These are phyloP conservation scores for Aspergillus hortae DNA, from an alignment of 2,329 filamentous ascomycete genomes.

Conservation along the genomic window DNA sequence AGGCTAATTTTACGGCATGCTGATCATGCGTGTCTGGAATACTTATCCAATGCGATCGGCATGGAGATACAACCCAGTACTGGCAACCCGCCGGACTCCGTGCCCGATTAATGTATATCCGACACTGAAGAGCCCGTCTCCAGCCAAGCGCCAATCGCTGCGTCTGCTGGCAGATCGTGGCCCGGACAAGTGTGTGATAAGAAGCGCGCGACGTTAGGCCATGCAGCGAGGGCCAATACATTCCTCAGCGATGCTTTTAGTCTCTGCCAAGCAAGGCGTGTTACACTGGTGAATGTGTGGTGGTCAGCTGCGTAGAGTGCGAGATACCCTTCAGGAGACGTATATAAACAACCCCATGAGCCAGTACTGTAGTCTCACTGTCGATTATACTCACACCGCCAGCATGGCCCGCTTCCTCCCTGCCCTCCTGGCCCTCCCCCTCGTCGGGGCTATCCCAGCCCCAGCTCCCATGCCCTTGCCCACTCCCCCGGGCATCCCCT, in stretches of 20 bases:
- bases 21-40: no score
- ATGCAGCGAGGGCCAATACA: neutral
- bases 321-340: no score
- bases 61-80: no score
- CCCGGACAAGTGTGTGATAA: no score
- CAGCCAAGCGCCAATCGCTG: neutral
- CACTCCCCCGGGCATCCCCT: constrained; percentile 61
- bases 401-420: constrained; percentile 2
- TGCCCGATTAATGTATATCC: neutral
- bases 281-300: neutral
- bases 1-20: no score
- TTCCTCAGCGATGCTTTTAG: neutral
- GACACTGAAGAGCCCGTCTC: neutral
- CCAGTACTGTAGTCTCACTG: no score
- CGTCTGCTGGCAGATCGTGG: no score
- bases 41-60: no score
- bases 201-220: neutral
- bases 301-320: no score
- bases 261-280: neutral
- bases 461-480: constrained; percentile 22
- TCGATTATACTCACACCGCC: neutral
- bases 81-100: constrained; percentile 7
- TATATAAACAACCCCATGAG: no score
- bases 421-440: constrained; percentile 15
- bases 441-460: constrained; percentile 15